Evolutionary conservation across 116 monocot species (phyloP).

Genomic region (Posidonia oceanica): DNA sequence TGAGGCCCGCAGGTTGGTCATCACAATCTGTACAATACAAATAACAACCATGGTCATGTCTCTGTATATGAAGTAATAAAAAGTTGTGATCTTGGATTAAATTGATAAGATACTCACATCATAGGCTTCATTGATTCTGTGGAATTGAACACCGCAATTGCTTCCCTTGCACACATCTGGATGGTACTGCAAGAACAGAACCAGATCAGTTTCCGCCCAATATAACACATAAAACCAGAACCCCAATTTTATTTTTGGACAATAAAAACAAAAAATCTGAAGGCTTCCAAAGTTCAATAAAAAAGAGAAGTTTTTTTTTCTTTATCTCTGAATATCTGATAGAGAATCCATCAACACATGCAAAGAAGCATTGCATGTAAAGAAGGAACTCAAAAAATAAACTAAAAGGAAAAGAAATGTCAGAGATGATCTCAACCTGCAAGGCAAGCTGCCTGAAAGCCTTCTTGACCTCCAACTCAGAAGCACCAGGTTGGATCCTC

Average conservation of each 20-base stretch:
- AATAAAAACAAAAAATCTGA: too few species aligned
- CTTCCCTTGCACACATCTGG: slow-evolving; percentile 85
- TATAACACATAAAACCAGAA: too few species aligned
- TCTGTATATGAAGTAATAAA: background rate
- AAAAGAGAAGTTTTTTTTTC: too few species aligned
- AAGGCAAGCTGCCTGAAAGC: slow-evolving; percentile 68
- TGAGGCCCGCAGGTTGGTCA: slow-evolving; percentile 29
- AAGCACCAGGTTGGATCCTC: slow-evolving; percentile 56
- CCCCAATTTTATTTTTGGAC: too few species aligned
- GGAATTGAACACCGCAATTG: slow-evolving; percentile 66
- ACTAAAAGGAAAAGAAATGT: background rate
- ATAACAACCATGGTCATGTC: background rate
- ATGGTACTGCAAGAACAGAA: slow-evolving; percentile 48
- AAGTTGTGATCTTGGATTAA: background rate
- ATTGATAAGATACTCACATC: slow-evolving; percentile 28
- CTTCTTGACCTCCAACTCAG: slow-evolving; percentile 57
- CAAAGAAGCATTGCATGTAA: too few species aligned
- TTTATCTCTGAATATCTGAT: too few species aligned
- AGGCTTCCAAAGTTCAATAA: too few species aligned
- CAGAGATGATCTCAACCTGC: background rate
- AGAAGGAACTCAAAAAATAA: background rate
- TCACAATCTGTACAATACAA: slow-evolving; percentile 35
- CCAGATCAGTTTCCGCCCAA: too few species aligned
- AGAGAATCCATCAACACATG: too few species aligned
- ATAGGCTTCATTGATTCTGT: slow-evolving; percentile 80